Evolutionary conservation across 2,329 filamentous ascomycete species (phyloP).

Genomic region (Diaporthe vexans): DNA sequence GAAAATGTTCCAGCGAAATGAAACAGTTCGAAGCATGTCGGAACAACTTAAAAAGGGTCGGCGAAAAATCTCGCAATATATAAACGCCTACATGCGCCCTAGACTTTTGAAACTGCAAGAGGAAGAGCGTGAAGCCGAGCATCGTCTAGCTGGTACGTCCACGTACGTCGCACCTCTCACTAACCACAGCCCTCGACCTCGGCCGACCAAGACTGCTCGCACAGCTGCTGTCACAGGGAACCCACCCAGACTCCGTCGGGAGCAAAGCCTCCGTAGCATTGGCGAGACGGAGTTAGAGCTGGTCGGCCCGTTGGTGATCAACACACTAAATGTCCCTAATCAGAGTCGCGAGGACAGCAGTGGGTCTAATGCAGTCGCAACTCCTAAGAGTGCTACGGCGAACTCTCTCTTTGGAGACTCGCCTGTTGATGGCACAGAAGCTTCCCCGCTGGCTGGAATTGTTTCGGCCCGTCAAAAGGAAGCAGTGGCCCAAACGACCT

Average conservation of each 20-base stretch:
- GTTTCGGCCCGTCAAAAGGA: not conserved
- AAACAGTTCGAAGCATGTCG: not conserved
- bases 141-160: not conserved
- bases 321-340: not conserved
- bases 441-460: not conserved
- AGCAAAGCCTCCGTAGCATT: not conserved
- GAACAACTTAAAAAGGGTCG: not conserved
- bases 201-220: not conserved
- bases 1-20: slow-evolving; percentile 1
- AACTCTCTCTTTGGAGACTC: slow-evolving; percentile 4
- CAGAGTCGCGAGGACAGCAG: no score
- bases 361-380: not conserved
- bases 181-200: not conserved
- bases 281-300: not conserved
- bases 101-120: not conserved
- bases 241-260: not conserved
- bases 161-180: not conserved
- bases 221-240: not conserved
- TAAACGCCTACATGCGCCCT: not conserved
- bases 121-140: not conserved
- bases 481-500: not conserved
- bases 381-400: not conserved
- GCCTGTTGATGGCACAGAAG: not conserved
- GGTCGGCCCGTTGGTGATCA: not conserved
- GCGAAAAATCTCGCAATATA: not conserved